Evolutionary conservation across 371 early-diverging fungal species (phyloP).

Genomic region (Actinomortierella wolfii): DNA sequence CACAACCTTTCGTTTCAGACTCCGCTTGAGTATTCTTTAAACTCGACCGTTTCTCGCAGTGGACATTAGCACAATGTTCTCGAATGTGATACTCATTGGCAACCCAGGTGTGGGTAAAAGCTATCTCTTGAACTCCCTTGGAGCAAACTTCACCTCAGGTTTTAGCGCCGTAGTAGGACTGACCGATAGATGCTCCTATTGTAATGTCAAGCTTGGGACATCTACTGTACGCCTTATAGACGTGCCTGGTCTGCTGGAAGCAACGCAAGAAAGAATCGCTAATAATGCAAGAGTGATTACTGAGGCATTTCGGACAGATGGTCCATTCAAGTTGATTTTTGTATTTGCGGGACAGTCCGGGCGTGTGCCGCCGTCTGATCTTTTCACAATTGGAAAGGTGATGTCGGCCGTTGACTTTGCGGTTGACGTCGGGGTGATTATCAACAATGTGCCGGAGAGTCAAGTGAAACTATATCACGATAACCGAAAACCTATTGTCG

Average conservation of each 20-base stretch:
- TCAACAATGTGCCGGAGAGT: conserved; percentile 6
- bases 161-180: no score
- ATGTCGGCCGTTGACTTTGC: conserved; percentile 4
- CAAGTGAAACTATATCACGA: conserved; percentile 3
- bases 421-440: conserved; percentile 4
- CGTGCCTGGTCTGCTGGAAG: neutral
- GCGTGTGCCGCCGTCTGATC: neutral
- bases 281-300: neutral
- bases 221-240: neutral
- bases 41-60: no score
- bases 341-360: neutral
- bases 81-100: no score
- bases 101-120: no score
- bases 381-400: conserved; percentile 5
- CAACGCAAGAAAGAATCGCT: neutral
- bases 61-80: no score
- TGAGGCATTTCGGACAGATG: neutral
- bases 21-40: no score
- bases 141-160: no score
- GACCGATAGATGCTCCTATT: neutral
- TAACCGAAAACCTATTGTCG: conserved; percentile 1
- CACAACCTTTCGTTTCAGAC: no score
- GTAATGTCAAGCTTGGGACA: neutral
- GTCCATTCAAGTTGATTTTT: neutral
- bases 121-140: no score